Evolutionary conservation across 2,329 filamentous ascomycete genomes (phyloP), one percentile per base, ranked within the genome.

Genomic region (Albifimbria verrucaria): DNA sequence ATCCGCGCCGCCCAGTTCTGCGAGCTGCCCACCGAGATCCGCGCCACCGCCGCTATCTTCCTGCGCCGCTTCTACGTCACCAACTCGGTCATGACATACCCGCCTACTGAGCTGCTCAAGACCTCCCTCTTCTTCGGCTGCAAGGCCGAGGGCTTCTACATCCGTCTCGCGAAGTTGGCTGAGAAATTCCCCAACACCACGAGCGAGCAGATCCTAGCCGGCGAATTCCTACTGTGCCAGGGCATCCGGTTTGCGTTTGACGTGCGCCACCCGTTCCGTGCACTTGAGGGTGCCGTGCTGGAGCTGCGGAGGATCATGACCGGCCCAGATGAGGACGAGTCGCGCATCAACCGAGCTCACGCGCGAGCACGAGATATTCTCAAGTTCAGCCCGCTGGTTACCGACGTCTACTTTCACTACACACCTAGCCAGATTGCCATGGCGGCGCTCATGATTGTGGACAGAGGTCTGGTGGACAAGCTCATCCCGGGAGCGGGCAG

Each of bases 321-420:
- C 32, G 32, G 32, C 12, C 32, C 32, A 12, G 32, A 39, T n/a
- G 46, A 86, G 2, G 81, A 86, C 49, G 78, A 77, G 48, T 62
- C 68, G 10, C 73, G 78, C 23, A 72, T 85, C 25, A 73, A 72
- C 48, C 77, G 77, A 11, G 90, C 90, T 0, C 92, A 96, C 65
- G 77, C 77, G n/a, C 81, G 80, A 50, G 89, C 92, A 0, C 82
- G 89, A 42, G 83, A 86, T 20, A 79, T 90, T 46, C 81, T 95
- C 51, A 90, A 90, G 65, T 88, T 86, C 51, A 89, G 90, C 53
- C 89, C 92, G 0, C 76, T 96, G 49, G 80, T 97, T 56, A 96
- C 93, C 23, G 94, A 99, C 64, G 92, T 85, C n/a, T 97, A 97
- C 74, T 97, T 97, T 72, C 88, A 96, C 70, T 97, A 90, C 73